Evolutionary conservation across 1,284 basidiomycete genomes (phyloP).

Genomic region (Ceratobasidium sp.): DNA sequence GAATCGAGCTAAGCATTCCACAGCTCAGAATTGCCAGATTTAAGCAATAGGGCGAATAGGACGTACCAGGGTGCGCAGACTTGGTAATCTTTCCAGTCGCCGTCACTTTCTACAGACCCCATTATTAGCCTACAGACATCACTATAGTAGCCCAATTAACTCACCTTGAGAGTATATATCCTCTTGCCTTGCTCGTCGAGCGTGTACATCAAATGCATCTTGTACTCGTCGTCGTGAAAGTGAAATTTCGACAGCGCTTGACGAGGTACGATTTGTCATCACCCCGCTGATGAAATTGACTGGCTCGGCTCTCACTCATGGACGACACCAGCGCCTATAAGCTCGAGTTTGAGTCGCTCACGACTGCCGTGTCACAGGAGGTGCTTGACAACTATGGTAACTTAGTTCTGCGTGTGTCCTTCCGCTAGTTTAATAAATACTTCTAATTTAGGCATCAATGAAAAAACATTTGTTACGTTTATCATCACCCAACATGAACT

Average conservation of each 20-base stretch:
- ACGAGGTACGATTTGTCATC: too few species aligned
- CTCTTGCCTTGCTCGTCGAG: slow-evolving; percentile 82
- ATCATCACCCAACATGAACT: slow-evolving; percentile 91
- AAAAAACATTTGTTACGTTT: slow-evolving; percentile 95
- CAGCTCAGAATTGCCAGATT: slow-evolving; percentile 25
- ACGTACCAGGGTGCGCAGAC: slow-evolving; percentile 91
- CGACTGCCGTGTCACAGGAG: slow-evolving; percentile 90
- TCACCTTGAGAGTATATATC: slow-evolving; percentile 89
- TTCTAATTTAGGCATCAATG: slow-evolving; percentile 70
- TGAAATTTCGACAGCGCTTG: slow-evolving; percentile 40
- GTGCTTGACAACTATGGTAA: slow-evolving; percentile 78
- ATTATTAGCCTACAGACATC: slow-evolving; percentile 34
- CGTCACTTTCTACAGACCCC: slow-evolving; percentile 76
- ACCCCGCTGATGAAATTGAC: too few species aligned
- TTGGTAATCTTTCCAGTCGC: slow-evolving; percentile 84
- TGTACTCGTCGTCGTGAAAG: slow-evolving; percentile 48
- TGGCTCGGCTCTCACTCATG: too few species aligned
- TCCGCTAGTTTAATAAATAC: not conserved
- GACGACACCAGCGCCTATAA: slow-evolving; percentile 88
- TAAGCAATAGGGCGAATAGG: not conserved
- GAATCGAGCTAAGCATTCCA: slow-evolving; percentile 94
- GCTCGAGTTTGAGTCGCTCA: slow-evolving; percentile 89
- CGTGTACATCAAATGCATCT: slow-evolving; percentile 96
- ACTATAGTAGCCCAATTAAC: slow-evolving; percentile 47
- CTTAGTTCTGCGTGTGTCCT: slow-evolving; percentile 35